Evolutionary conservation across 108 stramenopile species (phyloP), one percentile per base, ranked within the genome.

Genomic region (Fistulifera solaris): DNA sequence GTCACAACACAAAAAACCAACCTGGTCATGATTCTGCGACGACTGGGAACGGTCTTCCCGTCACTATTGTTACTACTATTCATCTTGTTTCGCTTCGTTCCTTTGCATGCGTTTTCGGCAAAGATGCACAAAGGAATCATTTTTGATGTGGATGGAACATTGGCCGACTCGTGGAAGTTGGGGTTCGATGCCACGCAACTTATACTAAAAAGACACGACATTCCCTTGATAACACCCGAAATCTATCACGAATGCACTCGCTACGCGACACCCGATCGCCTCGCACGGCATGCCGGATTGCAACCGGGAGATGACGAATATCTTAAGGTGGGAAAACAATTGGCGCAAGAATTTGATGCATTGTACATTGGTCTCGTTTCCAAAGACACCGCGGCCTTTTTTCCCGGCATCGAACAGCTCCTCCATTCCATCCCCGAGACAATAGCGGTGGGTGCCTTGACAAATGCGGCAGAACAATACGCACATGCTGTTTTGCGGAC

Each of bases 61-160:
- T n/a, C n/a, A n/a, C n/a, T 35, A 3, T 8, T 35, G 3, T 35
- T 35, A 3, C 3, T 35, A 35, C 8, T 35, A 35, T 35, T 35
- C 31, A 35, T 3, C 8, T 35, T 35, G 3, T 8, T 35, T 8
- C 31, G 3, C 8, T 35, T 35, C 31, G 6, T 35, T 35, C 31
- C 31, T 35, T 35, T 35, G 31, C 31, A 8, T 35, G 31, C 31
- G 31, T 35, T 35, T 35, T n/a, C n/a, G n/a, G n/a, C n/a, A n/a
- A n/a, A n/a, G n/a, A n/a, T n/a, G n/a, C n/a, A n/a, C n/a, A n/a
- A 74, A 27, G 88, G 76, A 0, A 50, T 90, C 31, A 73, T 90
- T 24, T 90, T 84, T 56, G 89, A 90, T 62, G 76, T 90, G 43
- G 89, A 90, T 49, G 89, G 89, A 5, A 90, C 89, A 2, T 58